phyloP scores from a whole-genome alignment of 768 basidiomycete genomes.

The Calvatia gigantea region DNA sequence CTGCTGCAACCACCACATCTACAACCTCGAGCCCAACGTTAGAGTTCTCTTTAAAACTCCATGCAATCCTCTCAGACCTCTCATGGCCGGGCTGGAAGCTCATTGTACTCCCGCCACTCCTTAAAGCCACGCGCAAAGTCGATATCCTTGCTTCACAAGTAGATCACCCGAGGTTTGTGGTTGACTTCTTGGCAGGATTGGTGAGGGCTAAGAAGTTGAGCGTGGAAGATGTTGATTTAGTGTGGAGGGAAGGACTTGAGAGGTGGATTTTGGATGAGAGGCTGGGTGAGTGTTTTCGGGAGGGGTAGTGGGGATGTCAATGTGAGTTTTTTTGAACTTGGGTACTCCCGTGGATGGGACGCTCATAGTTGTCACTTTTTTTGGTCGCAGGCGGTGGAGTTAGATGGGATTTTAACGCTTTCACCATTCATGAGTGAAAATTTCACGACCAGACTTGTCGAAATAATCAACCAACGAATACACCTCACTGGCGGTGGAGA shows the following conservation, averaged over 20 bases:
- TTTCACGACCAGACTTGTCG: conserved; percentile 37
- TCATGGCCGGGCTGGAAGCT: conserved; percentile 79
- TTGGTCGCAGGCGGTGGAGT: conserved; percentile 38
- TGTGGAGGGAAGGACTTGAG: conserved; percentile 56
- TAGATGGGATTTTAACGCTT: conserved; percentile 54
- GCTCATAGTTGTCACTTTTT: conserved; percentile 1
- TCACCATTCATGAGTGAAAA: conserved; percentile 47
- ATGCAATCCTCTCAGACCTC: conserved; percentile 59
- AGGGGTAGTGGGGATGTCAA: conserved; percentile 34
- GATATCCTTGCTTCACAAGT: conserved; percentile 40
- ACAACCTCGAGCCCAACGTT: conserved; percentile 15
- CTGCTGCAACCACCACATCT: background rate
- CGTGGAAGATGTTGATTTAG: conserved; percentile 45
- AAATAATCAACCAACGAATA: conserved; percentile 42
- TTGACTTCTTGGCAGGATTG: conserved; percentile 51
- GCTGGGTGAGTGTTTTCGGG: conserved; percentile 40
- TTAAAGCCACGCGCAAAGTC: conserved; percentile 40
- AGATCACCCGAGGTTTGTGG: conserved; percentile 26
- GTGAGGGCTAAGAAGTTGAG: conserved; percentile 45
- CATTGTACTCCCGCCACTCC: conserved; percentile 56
- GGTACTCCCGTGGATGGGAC: background rate
- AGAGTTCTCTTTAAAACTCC: conserved; percentile 49
- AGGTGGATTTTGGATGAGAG: conserved; percentile 38
- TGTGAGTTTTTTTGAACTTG: conserved; percentile 25
- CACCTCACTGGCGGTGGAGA: conserved; percentile 20